phyloP scores from a whole-genome alignment of 2,329 filamentous ascomycete genomes.

The Fusarium verrucosum region DNA sequence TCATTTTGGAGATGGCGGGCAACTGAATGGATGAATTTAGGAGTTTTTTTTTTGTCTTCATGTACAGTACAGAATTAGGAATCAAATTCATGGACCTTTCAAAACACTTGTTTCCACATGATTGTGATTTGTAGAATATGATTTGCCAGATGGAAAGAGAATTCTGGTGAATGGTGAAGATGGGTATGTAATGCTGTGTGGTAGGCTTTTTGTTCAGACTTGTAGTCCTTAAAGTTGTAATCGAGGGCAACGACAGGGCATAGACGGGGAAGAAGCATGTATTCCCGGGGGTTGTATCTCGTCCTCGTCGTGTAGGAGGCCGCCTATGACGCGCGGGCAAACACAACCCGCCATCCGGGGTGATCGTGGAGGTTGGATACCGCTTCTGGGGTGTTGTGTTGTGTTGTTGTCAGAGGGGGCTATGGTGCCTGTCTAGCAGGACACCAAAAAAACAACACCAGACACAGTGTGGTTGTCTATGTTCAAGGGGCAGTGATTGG shows the following conservation, averaged over 20 bases:
- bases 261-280: not conserved
- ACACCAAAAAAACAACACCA: constrained; percentile 1
- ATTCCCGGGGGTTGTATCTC: not conserved
- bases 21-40: constrained; percentile 10
- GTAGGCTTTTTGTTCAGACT: not conserved
- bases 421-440: constrained; percentile 9
- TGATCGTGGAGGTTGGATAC: constrained; percentile 18
- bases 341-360: not conserved
- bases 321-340: constrained; percentile 18
- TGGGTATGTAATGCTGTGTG: not conserved
- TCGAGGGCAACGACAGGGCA: too few species aligned
- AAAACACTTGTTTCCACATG: constrained; percentile 17
- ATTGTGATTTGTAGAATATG: not conserved
- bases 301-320: constrained; percentile 14
- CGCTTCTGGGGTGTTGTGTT: constrained; percentile 17
- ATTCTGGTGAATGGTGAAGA: not conserved
- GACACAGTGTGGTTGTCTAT: constrained; percentile 19
- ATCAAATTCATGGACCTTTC: constrained; percentile 27
- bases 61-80: constrained; percentile 30
- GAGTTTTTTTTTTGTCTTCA: constrained; percentile 32
- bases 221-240: too few species aligned
- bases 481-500: constrained; percentile 9
- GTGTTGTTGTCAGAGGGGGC: constrained; percentile 28
- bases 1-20: constrained; percentile 14
- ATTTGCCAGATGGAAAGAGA: not conserved